Base-by-base conservation (phyloP, 75 land plant species). In the Larix kaempferi region DNA sequence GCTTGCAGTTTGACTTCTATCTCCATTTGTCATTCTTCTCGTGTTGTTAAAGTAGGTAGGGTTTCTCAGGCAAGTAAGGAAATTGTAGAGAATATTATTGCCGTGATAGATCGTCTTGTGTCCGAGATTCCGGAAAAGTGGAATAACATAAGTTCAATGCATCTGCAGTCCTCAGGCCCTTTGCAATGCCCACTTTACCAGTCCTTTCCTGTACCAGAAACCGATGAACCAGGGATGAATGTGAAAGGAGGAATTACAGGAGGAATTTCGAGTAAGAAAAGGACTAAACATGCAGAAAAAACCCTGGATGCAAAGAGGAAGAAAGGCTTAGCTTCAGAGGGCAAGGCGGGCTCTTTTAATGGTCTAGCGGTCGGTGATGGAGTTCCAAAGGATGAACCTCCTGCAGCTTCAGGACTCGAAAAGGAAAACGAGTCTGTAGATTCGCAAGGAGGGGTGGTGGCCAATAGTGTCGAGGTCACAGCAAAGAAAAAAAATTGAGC, bases 171-270 rank as follows among this genome's bases (percentile, higher is more conserved):
- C 26, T 10, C 60, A 59, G 92, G 90, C 58, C 91, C 94, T 3
- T 15, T 91, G 57, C 87, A 95, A 3, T 84, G 91, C 37, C 98
- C 98, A 11, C 57, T 95, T 56, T 95, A 91, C 77, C 91, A 95
- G 82, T 78, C 85, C 11, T 23, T 86, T 61, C 94, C 96, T 12
- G 86, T 84, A 7, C 6, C 80, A 74, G 33, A 29, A 29, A 29
- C 1, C 0, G 52, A 33, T 61, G 62, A 66, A 29, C 35, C 13
- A 25, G 76, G 80, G 26, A 57, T 13, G 56, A 57, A 29, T 29
- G 72, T 10, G 7, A 39, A 22, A 7, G 39, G 2, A 7, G 6
- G n/a, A n/a, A n/a, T n/a, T n/a, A n/a, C n/a, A n/a, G n/a, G n/a
- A n/a, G n/a, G 0, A 44, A 44, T 0, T 41, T 7, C 49, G 17